These are phyloP conservation scores for Paraurostyla sp. DNA, from an alignment of 73 alveolate genomes.

Conservation along the genomic window DNA sequence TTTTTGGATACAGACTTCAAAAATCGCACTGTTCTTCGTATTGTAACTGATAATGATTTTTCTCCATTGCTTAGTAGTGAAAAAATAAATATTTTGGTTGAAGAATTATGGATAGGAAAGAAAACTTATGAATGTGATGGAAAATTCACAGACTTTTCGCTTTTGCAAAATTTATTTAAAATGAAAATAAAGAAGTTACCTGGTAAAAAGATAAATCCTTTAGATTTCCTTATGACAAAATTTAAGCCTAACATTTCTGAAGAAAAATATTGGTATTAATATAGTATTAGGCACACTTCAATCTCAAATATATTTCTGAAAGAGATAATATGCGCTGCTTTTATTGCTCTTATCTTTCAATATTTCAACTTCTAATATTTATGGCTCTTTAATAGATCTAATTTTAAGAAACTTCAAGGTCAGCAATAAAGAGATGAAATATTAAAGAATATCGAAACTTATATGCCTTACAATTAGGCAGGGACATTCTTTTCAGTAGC, in stretches of 20 bases:
- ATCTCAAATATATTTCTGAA: conserved; percentile 30
- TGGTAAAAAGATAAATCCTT: conserved; percentile 53
- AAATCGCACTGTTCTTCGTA: conserved; percentile 70
- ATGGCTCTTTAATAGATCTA: conserved; percentile 26
- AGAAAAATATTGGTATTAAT: conserved; percentile 57
- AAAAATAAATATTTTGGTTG: conserved; percentile 59
- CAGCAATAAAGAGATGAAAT: background rate
- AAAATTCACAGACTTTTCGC: conserved; percentile 63
- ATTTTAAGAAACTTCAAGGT: conserved; percentile 1
- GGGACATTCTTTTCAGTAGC: conserved; percentile 58
- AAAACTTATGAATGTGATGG: conserved; percentile 78
- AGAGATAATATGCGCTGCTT: background rate
- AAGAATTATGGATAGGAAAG: conserved; percentile 79
- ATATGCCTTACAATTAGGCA: conserved; percentile 36
- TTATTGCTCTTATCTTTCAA: conserved; percentile 34
- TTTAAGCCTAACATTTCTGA: conserved; percentile 28
- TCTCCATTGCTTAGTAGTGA: conserved; percentile 54
- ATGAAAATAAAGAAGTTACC: conserved; percentile 51
- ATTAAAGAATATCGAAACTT: background rate
- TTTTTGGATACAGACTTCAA: conserved; percentile 74
- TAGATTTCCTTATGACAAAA: conserved; percentile 30
- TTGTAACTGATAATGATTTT: conserved; percentile 68
- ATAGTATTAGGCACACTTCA: conserved; percentile 24
- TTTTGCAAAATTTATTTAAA: conserved; percentile 18
- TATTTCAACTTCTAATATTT: conserved; percentile 66